phyloP scores from a whole-genome alignment of 2,329 filamentous ascomycete species.

The Xylaria digitata region DNA sequence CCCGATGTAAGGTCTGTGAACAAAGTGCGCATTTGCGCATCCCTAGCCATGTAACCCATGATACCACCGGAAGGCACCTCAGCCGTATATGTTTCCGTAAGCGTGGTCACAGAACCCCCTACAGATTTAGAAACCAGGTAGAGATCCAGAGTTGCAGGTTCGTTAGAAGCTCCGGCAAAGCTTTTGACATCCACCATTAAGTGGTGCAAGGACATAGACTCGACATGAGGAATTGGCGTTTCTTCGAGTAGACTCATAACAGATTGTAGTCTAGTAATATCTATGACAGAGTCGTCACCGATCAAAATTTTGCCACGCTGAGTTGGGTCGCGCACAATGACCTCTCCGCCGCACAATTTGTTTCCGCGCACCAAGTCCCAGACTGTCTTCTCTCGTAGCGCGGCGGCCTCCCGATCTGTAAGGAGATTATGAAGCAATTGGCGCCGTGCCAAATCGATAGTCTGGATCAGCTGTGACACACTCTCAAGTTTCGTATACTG shows the following conservation, averaged over 20 bases:
- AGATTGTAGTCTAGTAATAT: slow-evolving; percentile 90
- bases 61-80: slow-evolving; percentile 80
- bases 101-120: slow-evolving; percentile 69
- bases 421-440: slow-evolving; percentile 95
- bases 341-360: slow-evolving; percentile 91
- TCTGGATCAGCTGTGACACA: slow-evolving; percentile 81
- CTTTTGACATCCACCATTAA: slow-evolving; percentile 85
- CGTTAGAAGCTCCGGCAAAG: slow-evolving; percentile 80
- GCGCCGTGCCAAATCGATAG: slow-evolving; percentile 85
- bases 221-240: slow-evolving; percentile 74
- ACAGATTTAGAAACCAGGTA: slow-evolving; percentile 79
- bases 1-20: slow-evolving; percentile 86
- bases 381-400: slow-evolving; percentile 86
- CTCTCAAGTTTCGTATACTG: slow-evolving; percentile 85
- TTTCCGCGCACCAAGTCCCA: slow-evolving; percentile 96
- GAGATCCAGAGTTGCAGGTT: slow-evolving; percentile 79
- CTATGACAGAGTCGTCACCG: slow-evolving; percentile 90
- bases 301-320: slow-evolving; percentile 88
- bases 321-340: slow-evolving; percentile 91
- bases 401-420: slow-evolving; percentile 84
- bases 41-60: slow-evolving; percentile 72
- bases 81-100: slow-evolving; percentile 87
- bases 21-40: slow-evolving; percentile 80
- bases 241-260: slow-evolving; percentile 94
- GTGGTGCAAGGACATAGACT: slow-evolving; percentile 80